These are phyloP conservation scores for Hortaea sp. DNA, from an alignment of 2,329 filamentous ascomycete species.

Conservation along the genomic window DNA sequence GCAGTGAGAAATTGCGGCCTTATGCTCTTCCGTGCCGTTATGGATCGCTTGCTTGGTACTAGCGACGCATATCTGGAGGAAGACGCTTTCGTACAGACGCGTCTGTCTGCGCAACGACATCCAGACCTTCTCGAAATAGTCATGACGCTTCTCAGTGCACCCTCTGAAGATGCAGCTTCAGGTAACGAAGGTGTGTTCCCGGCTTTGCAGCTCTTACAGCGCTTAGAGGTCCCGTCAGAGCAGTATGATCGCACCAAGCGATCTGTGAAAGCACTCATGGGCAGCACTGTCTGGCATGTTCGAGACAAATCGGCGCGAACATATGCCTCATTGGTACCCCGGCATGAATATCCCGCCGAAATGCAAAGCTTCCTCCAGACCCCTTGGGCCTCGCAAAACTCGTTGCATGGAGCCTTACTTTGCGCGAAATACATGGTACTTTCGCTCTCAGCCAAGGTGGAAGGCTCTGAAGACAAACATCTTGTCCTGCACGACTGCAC, in stretches of 20 bases:
- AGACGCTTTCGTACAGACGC: constrained; percentile 36
- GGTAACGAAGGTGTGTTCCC: constrained; percentile 63
- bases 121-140: constrained; percentile 55
- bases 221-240: constrained; percentile 55
- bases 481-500: constrained; percentile 5
- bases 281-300: constrained; percentile 67
- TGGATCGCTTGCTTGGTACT: constrained; percentile 68
- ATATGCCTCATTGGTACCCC: constrained; percentile 32
- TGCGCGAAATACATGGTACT: constrained; percentile 15
- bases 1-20: constrained; percentile 88
- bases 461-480: no score
- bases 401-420: constrained; percentile 25
- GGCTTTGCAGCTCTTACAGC: constrained; percentile 68
- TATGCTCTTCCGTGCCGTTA: constrained; percentile 76
- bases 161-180: constrained; percentile 1
- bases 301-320: constrained; percentile 71
- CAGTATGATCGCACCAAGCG: constrained; percentile 46
- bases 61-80: constrained; percentile 54
- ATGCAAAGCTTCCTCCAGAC: constrained; percentile 6
- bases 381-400: constrained; percentile 15
- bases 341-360: constrained; percentile 3
- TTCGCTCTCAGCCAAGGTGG: neutral
- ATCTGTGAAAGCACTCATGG: constrained; percentile 53
- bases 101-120: constrained; percentile 61
- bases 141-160: constrained; percentile 44